These are phyloP conservation scores for Phoma sp. DNA, from an alignment of 2,329 filamentous ascomycete species.

Conservation along the genomic window DNA sequence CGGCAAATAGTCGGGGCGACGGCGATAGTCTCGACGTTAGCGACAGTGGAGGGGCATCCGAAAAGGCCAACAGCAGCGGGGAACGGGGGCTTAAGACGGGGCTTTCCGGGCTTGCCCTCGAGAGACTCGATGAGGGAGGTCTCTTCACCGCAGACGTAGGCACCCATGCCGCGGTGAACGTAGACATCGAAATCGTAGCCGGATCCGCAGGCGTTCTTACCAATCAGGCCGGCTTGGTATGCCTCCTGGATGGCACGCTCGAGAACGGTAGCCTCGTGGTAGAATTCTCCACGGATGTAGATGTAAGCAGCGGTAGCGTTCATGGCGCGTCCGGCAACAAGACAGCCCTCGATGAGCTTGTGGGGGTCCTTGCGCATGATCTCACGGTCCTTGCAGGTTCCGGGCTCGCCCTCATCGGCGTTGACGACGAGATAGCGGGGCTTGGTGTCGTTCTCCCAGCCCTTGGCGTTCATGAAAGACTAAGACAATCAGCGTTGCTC, in stretches of 20 bases:
- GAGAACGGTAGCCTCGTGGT: conserved; percentile 90
- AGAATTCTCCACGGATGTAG: conserved; percentile 98
- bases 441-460: conserved; percentile 97
- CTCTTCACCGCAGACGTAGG: conserved; percentile 98
- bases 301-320: conserved; percentile 99
- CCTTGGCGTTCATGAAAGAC: conserved; percentile 99
- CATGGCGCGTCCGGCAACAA: conserved; percentile 96
- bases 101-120: conserved; percentile 98
- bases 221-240: conserved; percentile 91
- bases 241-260: conserved; percentile 98
- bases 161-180: conserved; percentile 94
- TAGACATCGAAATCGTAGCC: conserved; percentile 99
- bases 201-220: conserved; percentile 96
- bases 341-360: conserved; percentile 96
- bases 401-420: conserved; percentile 96
- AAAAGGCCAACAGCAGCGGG: conserved; percentile 96
- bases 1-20: conserved; percentile 96
- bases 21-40: conserved; percentile 96
- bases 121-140: conserved; percentile 97
- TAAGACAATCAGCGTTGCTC: conserved; percentile 49
- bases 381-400: conserved; percentile 98
- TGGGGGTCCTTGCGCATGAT: conserved; percentile 99
- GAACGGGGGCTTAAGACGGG: conserved; percentile 97
- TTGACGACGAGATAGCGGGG: conserved; percentile 98
- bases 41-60: conserved; percentile 95